These are phyloP conservation scores for Globisporangium takayamanum DNA, from an alignment of 352 stramenopile genomes.

Conservation along the genomic window DNA sequence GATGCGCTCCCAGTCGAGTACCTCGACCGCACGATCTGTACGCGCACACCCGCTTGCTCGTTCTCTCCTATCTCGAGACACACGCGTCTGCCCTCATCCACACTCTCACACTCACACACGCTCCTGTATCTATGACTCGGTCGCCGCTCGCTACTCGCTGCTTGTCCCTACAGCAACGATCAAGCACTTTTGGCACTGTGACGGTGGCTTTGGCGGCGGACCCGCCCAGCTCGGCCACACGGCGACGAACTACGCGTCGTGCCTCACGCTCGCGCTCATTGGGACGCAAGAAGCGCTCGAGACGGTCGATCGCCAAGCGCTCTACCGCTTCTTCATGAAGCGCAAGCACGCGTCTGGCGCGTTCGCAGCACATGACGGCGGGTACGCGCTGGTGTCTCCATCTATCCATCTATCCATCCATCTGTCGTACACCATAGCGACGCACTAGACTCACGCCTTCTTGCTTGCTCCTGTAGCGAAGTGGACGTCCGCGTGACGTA, in stretches of 20 bases:
- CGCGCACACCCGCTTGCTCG: not conserved
- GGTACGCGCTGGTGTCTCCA: constrained; percentile 26
- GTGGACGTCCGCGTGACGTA: constrained; percentile 97
- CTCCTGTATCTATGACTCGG: not conserved
- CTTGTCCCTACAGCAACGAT: constrained; percentile 30
- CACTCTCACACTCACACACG: not conserved
- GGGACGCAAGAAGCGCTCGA: constrained; percentile 75
- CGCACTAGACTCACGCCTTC: not conserved
- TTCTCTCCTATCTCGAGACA: not conserved
- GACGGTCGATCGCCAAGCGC: constrained; percentile 63
- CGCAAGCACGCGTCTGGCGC: constrained; percentile 81
- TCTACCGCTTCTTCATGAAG: constrained; percentile 88
- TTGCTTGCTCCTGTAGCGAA: constrained; percentile 51
- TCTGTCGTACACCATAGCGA: not conserved
- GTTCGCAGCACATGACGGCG: constrained; percentile 97
- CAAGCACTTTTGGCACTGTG: constrained; percentile 51
- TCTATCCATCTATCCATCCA: not conserved
- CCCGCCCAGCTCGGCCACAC: constrained; percentile 84
- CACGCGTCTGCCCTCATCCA: not conserved
- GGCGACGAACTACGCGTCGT: constrained; percentile 93
- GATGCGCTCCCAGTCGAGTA: constrained; percentile 53
- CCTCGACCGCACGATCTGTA: constrained; percentile 36
- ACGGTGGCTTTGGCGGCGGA: constrained; percentile 94
- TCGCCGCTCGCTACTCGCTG: not conserved
- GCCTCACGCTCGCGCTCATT: constrained; percentile 91